These are phyloP conservation scores for Nigrograna mackinnonii DNA, from an alignment of 2,329 filamentous ascomycete genomes.

Conservation along the genomic window DNA sequence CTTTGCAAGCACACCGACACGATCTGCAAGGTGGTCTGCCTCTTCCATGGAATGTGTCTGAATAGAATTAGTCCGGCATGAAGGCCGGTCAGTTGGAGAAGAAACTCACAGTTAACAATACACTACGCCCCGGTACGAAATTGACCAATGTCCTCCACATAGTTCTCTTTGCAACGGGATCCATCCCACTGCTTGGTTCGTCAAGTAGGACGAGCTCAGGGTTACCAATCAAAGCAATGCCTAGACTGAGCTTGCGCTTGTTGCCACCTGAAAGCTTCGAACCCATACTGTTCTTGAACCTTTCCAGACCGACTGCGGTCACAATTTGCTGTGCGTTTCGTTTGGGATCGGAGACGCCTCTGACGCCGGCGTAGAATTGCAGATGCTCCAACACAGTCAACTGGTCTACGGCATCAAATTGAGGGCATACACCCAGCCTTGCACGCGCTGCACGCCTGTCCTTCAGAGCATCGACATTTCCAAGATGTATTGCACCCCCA, in stretches of 20 bases:
- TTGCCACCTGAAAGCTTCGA: conserved; percentile 82
- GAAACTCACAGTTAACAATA: conserved; percentile 67
- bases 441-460: conserved; percentile 70
- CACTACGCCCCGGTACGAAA: conserved; percentile 70
- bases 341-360: conserved; percentile 73
- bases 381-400: conserved; percentile 89
- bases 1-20: conserved; percentile 80
- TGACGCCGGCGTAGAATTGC: conserved; percentile 79
- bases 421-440: conserved; percentile 84
- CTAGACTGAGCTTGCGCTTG: conserved; percentile 85
- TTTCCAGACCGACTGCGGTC: conserved; percentile 72
- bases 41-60: conserved; percentile 89
- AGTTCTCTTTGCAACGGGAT: conserved; percentile 81
- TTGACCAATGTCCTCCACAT: conserved; percentile 84
- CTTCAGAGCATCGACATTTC: conserved; percentile 70
- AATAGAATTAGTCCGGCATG: background rate
- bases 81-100: background rate
- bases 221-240: conserved; percentile 89
- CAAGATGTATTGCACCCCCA: conserved; percentile 75
- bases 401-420: conserved; percentile 72
- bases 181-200: conserved; percentile 83
- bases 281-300: conserved; percentile 74
- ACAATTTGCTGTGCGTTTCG: conserved; percentile 79
- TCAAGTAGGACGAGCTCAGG: conserved; percentile 83
- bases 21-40: conserved; percentile 78